Evolutionary conservation across 129 eudicot species (phyloP), one percentile per base, ranked within the genome.

Genomic region (Lactuca saligna): DNA sequence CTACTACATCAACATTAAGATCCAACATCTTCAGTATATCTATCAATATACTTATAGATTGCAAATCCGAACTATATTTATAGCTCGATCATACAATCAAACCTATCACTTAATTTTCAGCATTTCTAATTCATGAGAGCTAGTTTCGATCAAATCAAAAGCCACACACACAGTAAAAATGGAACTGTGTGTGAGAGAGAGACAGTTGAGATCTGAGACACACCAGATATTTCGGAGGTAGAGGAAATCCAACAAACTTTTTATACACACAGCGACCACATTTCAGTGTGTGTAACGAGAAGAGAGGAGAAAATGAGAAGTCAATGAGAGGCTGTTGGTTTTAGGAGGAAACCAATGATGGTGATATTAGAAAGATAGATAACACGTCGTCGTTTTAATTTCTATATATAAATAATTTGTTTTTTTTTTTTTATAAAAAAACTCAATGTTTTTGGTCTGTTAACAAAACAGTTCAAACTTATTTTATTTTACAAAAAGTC

Each of bases 1-100:
- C 78, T 66, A 62, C 77, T 35, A 65, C 37, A 32, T 78, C 85
- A 48, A 71, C 63, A 77, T 87, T 87, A 56, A 87, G 95, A 84
- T 87, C 95, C 75, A 87, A 74, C 95, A 84, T 87, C 51, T 76
- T 64, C 65, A 42, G 44, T 5, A 42, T 6, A 50, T 39, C 46
- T 6, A 50, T 39, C 46, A 49, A 51, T 12, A 68, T 53, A 51
- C 41, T 37, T 37, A 61, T 20, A 76, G 50, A 76, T 54, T 61
- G 3, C 61, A 29, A 50, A 49, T 37, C 33, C 20, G 62, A 61
- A 54, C 49, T 57, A 20, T 44, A 54, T 32, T 6, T 65, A 57
- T 16, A 65, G 17, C 53, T 66, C 31, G 60, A 65, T 74, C 17
- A 65, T 10, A 25, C 65, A 46, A 37, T 46, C 54, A 4, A 57